These are phyloP conservation scores for Colletotrichum viniferum DNA, from an alignment of 2,329 filamentous ascomycete genomes.

Conservation along the genomic window DNA sequence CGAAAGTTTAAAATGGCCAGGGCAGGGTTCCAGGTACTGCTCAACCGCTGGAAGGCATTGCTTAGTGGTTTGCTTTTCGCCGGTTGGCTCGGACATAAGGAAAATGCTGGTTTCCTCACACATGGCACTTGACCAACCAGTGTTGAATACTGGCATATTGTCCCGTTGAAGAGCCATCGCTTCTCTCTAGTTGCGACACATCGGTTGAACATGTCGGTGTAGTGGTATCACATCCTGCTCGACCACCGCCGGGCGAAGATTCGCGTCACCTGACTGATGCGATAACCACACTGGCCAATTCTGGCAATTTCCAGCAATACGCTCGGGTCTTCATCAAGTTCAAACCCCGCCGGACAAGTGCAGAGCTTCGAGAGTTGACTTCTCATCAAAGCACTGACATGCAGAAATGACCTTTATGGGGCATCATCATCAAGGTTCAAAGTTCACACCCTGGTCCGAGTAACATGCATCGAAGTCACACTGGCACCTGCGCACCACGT, in stretches of 20 bases:
- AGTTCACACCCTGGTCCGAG: background rate
- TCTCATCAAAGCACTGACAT: background rate
- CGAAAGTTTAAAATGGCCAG: slow-evolving; percentile 11
- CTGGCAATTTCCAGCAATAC: background rate
- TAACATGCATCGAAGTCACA: background rate
- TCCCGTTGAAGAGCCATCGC: background rate
- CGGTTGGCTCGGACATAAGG: background rate
- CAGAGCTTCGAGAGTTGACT: background rate
- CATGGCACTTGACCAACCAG: background rate
- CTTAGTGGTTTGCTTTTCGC: background rate
- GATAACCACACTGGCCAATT: background rate
- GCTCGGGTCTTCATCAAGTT: background rate
- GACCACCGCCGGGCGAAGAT: background rate
- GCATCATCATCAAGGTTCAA: background rate
- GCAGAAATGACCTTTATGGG: background rate
- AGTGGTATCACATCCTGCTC: background rate
- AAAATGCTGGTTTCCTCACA: background rate
- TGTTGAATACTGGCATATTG: background rate
- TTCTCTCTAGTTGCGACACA: background rate
- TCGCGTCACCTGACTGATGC: background rate
- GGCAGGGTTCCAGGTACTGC: background rate
- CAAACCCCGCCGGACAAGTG: background rate
- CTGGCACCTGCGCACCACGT: background rate
- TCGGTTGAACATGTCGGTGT: background rate
- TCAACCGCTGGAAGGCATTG: background rate